phyloP scores from a whole-genome alignment of 805 yeast genomes.

The Blastobotrys peoriensis region DNA sequence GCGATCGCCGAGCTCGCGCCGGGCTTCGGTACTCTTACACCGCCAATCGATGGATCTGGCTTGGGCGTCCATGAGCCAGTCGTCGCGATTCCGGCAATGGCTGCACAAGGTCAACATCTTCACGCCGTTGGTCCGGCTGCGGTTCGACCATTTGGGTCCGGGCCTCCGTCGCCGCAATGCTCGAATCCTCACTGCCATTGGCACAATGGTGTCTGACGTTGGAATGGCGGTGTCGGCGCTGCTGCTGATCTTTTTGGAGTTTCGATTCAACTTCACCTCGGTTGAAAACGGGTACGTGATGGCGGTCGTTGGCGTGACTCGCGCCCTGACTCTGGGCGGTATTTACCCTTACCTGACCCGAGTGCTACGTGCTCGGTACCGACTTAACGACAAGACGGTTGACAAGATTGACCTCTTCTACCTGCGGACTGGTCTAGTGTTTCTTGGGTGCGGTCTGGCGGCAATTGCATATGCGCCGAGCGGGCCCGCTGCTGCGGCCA shows the following conservation, averaged over 20 bases:
- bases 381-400: conserved; percentile 8
- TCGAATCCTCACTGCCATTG: conserved; percentile 12
- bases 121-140: conserved; percentile 21
- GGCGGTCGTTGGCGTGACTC: conserved; percentile 22
- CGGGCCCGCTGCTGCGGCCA: conserved; percentile 11
- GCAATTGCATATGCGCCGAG: conserved; percentile 17
- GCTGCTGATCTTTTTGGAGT: conserved; percentile 25
- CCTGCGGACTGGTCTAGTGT: conserved; percentile 17
- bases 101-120: conserved; percentile 20
- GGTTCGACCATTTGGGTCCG: conserved; percentile 15
- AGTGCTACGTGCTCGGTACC: conserved; percentile 8
- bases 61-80: neutral
- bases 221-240: conserved; percentile 17
- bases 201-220: conserved; percentile 14
- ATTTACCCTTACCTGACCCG: conserved; percentile 20
- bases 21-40: conserved; percentile 16
- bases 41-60: neutral
- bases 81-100: conserved; percentile 2
- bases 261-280: conserved; percentile 28
- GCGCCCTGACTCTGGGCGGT: conserved; percentile 23
- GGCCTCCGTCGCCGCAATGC: conserved; percentile 17
- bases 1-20: conserved; percentile 16
- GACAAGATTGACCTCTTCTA: conserved; percentile 19
- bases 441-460: conserved; percentile 14
- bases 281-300: conserved; percentile 29